Evolutionary conservation across 352 stramenopile genomes (phyloP), one percentile per base, ranked within the genome.

Genomic region (Thraustochytrium sp.): DNA sequence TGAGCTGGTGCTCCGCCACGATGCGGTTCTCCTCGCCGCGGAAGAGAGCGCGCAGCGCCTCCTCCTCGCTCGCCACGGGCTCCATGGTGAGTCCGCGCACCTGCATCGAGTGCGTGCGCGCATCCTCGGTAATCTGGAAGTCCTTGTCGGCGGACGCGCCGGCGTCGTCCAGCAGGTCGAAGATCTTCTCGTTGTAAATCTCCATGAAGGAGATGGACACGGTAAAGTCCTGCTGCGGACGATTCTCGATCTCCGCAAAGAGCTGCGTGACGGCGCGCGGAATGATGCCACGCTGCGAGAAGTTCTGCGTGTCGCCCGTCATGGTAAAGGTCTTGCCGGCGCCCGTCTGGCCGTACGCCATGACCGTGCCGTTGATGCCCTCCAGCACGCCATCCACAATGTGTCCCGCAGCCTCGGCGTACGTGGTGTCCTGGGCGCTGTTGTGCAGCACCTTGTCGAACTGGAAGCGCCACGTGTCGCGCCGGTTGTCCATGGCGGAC

Each of bases 131-230:
- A 37, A 74, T 61, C 31, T 56, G 68, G 31, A 38, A 74, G 26
- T 74, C 76, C 42, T 84, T 84, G 21, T 78, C 42, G n/a, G 48
- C 11, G 51, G 34, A 23, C 18, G 44, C 23, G 29, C 53, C 55
- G n/a, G 59, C 64, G 40, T 90, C 89, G 53, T 95, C 90, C 2
- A 98, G 88, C 5, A 98, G 84, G 85, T 98, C 94, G 86, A 94
- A 97, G 73, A 98, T 96, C 37, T 90, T 91, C 74, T 98, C 94
- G 86, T 97, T 97, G 86, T 97, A 98, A 84, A 98, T 97, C 88
- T 98, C 94, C 90, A 97, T 94, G 89, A 97, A 98, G 62, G 93
- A 96, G 62, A 93, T 92, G 31, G 87, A 88, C 40, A 98, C 89
- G 1, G 82, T 88, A 82, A 95, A 97, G 61, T 92, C 90, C 3